Percentiles rank a stretch among this genome's conserved stretches.
These are phyloP conservation scores for Allium cepa DNA, from an alignment of 106 monocot genomes.

Conservation along the genomic window DNA sequence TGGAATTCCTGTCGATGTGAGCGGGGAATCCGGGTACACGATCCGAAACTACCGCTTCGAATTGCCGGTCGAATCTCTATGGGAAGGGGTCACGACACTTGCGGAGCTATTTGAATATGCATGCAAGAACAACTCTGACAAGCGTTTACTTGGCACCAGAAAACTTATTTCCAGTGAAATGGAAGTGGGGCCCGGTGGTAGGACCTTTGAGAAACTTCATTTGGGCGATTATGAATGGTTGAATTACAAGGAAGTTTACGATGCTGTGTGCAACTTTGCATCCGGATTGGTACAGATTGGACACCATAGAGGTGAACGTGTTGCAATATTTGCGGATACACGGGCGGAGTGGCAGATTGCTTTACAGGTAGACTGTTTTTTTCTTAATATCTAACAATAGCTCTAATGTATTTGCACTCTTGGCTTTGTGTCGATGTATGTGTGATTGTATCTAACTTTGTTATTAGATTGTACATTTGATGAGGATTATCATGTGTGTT, in stretches of 20 bases:
- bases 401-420: too few relatives aligned
- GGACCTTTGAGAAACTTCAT: slow-evolving; percentile 93
- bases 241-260: slow-evolving; percentile 54
- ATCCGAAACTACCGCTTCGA: slow-evolving; percentile 67
- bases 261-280: slow-evolving; percentile 58
- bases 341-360: slow-evolving; percentile 86
- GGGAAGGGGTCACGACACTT: slow-evolving; percentile 79
- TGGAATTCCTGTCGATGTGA: slow-evolving; percentile 71
- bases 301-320: slow-evolving; percentile 59
- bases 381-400: too few relatives aligned
- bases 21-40: slow-evolving; percentile 77
- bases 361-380: slow-evolving; percentile 48
- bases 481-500: too few relatives aligned
- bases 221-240: slow-evolving; percentile 82
- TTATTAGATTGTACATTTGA: too few relatives aligned
- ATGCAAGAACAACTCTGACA: slow-evolving; percentile 45
- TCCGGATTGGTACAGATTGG: slow-evolving; percentile 77
- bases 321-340: slow-evolving; percentile 94
- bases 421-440: too few relatives aligned
- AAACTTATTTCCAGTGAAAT: slow-evolving; percentile 65
- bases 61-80: slow-evolving; percentile 49
- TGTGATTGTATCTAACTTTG: too few relatives aligned
- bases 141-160: slow-evolving; percentile 59
- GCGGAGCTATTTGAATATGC: slow-evolving; percentile 82
- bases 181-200: slow-evolving; percentile 57